Evolutionary conservation across 148 eudicot species (phyloP), one percentile per base, ranked within the genome.

Genomic region (Agrostemma githago): DNA sequence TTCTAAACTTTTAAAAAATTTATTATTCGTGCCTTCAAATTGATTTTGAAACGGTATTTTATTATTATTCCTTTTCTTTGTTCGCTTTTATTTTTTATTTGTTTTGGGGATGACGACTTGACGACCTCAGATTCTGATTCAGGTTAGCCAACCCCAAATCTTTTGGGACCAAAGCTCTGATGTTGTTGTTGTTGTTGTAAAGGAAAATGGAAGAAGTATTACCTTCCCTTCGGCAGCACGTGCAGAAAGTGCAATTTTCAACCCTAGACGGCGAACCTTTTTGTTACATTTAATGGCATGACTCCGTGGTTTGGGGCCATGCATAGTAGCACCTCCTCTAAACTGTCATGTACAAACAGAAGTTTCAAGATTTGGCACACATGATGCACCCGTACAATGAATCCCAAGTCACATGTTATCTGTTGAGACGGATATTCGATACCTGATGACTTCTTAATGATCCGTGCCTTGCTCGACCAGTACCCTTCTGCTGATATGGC

Each of bases 141-240:
- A 26, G 0, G 34, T 26, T 26, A 26, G 34, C 34, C 34, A 1
- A 26, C 34, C 34, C 34, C 34, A 26, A 26, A 26, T 26, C 34
- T 26, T 26, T 26, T 26, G 34, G 34, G 34, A 26, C 34, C 1
- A 26, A 26, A 1, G 34, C 34, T 26, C 34, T 26, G 34, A 26
- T 1, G 34, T 26, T 26, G 34, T 26, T 26, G 34, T 26, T 26
- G 34, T 0, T 26, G 34, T 26, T 26, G 34, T 26, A 26, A 26
- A 26, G 58, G 62, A 6, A 11, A 15, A 19, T 44, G 54, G 6
- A 41, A 67, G 20, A 16, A 16, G 68, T 40, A 34, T 56, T 85
- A 77, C 99, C 99, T 95, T 95, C 51, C 99, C 99, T 86, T 95
- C 99, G 43, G 99, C 96, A 73, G 92, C 97, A 78, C 97, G 97